Percentiles rank a stretch among this genome's conserved stretches.
Evolutionary conservation across 169 alveolate genomes (phyloP).

Genomic region (Theileria sp.): DNA sequence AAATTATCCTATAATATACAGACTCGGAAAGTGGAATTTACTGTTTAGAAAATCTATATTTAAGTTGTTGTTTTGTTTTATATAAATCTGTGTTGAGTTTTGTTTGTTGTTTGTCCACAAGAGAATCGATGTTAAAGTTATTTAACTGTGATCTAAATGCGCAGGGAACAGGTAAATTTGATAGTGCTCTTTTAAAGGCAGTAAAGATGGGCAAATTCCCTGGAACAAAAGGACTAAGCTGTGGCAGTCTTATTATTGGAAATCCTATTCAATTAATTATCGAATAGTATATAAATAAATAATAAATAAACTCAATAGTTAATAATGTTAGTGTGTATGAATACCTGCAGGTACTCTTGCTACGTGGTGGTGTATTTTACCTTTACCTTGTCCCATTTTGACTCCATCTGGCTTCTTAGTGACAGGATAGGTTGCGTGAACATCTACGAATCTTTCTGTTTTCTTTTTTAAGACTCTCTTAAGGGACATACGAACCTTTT

Average conservation of each 20-base stretch:
- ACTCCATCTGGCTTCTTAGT: constrained; percentile 80
- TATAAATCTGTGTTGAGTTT: neutral
- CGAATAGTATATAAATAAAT: neutral
- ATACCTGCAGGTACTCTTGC: constrained; percentile 80
- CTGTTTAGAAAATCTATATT: constrained; percentile 8
- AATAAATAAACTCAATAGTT: neutral
- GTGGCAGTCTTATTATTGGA: constrained; percentile 56
- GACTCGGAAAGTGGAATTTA: neutral
- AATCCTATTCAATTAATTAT: constrained; percentile 30
- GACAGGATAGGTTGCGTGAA: constrained; percentile 79
- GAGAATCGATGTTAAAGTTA: constrained; percentile 32
- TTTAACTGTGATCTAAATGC: constrained; percentile 57
- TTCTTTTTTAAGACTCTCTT: constrained; percentile 68
- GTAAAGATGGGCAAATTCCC: constrained; percentile 31
- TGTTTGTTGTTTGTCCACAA: neutral
- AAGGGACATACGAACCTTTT: constrained; percentile 70
- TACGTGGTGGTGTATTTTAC: constrained; percentile 72
- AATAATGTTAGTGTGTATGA: neutral
- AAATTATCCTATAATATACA: neutral
- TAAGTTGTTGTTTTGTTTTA: constrained; percentile 22
- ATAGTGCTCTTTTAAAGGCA: constrained; percentile 47
- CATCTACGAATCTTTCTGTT: constrained; percentile 69
- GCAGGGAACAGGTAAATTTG: constrained; percentile 53
- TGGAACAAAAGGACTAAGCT: constrained; percentile 55
- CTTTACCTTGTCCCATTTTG: constrained; percentile 83